phyloP scores from a whole-genome alignment of 768 basidiomycete species.

The Mycena indigotica region DNA sequence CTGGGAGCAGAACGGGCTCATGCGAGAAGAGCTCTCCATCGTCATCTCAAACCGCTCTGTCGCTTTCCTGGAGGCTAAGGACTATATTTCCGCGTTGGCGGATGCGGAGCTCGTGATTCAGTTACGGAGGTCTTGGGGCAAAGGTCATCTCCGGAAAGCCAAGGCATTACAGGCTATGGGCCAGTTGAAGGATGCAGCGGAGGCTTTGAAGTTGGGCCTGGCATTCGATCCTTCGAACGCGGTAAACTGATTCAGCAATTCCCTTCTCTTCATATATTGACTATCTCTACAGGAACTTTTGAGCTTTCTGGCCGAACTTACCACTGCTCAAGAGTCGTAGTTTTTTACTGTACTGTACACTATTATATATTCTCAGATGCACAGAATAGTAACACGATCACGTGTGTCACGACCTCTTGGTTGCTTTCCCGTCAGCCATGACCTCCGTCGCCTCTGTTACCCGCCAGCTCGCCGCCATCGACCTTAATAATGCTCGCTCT shows the following conservation, averaged over 20 bases:
- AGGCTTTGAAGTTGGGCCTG: conserved; percentile 80
- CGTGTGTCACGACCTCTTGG: not conserved
- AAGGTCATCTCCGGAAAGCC: conserved; percentile 93
- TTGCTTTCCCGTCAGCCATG: not conserved
- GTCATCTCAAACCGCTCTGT: conserved; percentile 91
- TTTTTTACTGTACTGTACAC: not conserved
- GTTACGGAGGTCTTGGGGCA: conserved; percentile 87
- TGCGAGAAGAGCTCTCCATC: conserved; percentile 90
- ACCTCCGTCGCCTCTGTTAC: not conserved
- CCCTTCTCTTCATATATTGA: conserved; percentile 11
- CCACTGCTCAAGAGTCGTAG: conserved; percentile 3
- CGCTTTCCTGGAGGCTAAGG: conserved; percentile 75
- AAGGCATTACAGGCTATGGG: conserved; percentile 82
- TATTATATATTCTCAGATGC: not conserved
- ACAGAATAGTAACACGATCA: not conserved
- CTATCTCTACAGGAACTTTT: conserved; percentile 14
- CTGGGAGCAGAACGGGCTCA: conserved; percentile 83
- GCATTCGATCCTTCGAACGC: conserved; percentile 70
- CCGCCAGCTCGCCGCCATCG: conserved; percentile 1
- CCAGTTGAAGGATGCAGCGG: conserved; percentile 71
- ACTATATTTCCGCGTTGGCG: conserved; percentile 74
- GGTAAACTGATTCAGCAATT: conserved; percentile 27
- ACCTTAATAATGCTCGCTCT: not conserved
- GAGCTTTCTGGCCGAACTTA: conserved; percentile 15
- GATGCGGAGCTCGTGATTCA: conserved; percentile 92